Conservation (phyloP, 208 protist genomes). For the Wallacemonas rigidus region DNA sequence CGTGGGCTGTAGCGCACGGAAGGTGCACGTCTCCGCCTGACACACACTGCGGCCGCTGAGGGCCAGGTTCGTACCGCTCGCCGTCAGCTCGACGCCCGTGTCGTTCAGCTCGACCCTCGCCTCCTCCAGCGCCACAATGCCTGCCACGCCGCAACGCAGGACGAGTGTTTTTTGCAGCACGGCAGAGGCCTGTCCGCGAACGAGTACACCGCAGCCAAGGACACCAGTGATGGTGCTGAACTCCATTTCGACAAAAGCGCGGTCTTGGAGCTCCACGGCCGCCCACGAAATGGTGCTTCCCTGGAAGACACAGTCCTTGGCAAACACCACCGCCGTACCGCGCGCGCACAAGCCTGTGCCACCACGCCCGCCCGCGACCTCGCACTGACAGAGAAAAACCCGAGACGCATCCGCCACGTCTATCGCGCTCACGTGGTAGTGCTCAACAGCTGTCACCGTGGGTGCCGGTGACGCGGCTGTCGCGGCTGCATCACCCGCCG, state of each 20-base stretch:
- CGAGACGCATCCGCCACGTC: slow-evolving; percentile 21
- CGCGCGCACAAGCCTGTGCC: slow-evolving; percentile 27
- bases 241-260: slow-evolving; percentile 1
- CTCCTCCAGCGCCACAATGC: slow-evolving; percentile 27
- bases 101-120: slow-evolving; percentile 24
- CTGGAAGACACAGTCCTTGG: slow-evolving; percentile 34
- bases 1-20: slow-evolving; percentile 11
- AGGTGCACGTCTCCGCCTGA: neutral
- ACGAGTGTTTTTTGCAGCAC: slow-evolving; percentile 26
- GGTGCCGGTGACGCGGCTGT: neutral
- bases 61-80: slow-evolving; percentile 36
- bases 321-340: slow-evolving; percentile 17
- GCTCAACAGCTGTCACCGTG: neutral
- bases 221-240: slow-evolving; percentile 30
- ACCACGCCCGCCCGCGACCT: slow-evolving; percentile 31
- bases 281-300: slow-evolving; percentile 35
- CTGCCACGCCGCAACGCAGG: slow-evolving; percentile 35
- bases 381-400: slow-evolving; percentile 33
- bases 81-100: slow-evolving; percentile 31
- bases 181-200: slow-evolving; percentile 12
- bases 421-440: slow-evolving; percentile 22
- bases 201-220: slow-evolving; percentile 38
- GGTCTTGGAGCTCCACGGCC: slow-evolving; percentile 31
- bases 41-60: slow-evolving; percentile 19
- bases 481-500: neutral